Evolutionary conservation across 202 grass and related monocot genomes (phyloP).

Genomic region (Brachypodium distachyon): DNA sequence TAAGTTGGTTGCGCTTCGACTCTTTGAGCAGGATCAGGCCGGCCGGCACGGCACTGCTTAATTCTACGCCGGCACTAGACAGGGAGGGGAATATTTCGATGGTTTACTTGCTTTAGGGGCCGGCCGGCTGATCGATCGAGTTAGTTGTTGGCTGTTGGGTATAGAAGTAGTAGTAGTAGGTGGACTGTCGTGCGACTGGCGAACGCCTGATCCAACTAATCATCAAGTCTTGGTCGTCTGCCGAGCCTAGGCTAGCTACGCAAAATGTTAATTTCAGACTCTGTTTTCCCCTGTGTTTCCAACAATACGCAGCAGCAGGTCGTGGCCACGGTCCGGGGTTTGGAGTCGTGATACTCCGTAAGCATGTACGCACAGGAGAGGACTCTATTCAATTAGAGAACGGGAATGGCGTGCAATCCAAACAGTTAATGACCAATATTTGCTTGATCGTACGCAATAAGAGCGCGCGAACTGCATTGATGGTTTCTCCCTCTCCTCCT

Average conservation of each 20-base stretch:
- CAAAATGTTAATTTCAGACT: neutral
- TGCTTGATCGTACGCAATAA: neutral
- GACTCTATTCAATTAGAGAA: neutral
- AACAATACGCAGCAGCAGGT: too few species aligned
- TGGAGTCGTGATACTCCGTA: neutral
- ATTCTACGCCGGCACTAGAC: too few species aligned
- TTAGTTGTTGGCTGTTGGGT: slow-evolving; percentile 12
- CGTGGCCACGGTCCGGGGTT: neutral
- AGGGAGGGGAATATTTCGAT: neutral
- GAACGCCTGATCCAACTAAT: slow-evolving; percentile 9
- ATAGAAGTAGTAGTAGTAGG: slow-evolving; percentile 6
- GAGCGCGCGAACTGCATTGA: neutral
- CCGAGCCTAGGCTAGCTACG: neutral
- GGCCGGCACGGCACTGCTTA: neutral
- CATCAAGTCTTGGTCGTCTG: neutral
- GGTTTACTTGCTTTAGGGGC: neutral
- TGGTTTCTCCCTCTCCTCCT: neutral
- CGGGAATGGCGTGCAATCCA: neutral
- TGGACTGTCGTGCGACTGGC: slow-evolving; percentile 12
- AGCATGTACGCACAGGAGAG: neutral
- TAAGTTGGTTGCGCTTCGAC: too few species aligned
- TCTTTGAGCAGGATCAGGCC: neutral
- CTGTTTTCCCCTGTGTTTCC: too few species aligned
- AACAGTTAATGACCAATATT: neutral
- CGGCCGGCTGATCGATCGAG: neutral